A percentile compares a stretch with the other conserved stretches of the same genome.
Conservation (phyloP, 306 rosid species). For the Lupinus albus region DNA sequence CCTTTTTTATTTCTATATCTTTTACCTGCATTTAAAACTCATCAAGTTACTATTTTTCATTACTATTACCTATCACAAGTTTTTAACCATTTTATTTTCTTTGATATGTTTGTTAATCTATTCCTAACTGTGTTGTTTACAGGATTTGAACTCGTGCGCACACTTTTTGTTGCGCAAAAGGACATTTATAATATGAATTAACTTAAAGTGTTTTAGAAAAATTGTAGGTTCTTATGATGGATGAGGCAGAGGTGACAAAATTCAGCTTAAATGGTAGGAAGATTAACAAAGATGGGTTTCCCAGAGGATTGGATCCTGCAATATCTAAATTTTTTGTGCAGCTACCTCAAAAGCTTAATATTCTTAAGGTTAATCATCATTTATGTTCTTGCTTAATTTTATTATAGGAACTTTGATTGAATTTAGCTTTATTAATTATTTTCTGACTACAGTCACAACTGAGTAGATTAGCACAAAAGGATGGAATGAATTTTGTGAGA, state of each 20-base stretch:
- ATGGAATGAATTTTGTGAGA: slow-evolving; percentile 42
- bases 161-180: too few species aligned
- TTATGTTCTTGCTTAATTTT: slow-evolving; percentile 17
- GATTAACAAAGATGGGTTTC: slow-evolving; percentile 49
- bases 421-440: not conserved
- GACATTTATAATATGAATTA: not conserved
- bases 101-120: too few species aligned
- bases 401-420: slow-evolving; percentile 16
- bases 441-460: slow-evolving; percentile 63
- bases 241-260: slow-evolving; percentile 52
- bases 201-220: slow-evolving; percentile 24
- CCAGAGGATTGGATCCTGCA: slow-evolving; percentile 50
- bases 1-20: too few species aligned
- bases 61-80: too few species aligned
- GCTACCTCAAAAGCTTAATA: slow-evolving; percentile 66
- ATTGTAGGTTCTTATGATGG: slow-evolving; percentile 56
- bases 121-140: too few species aligned
- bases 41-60: too few species aligned
- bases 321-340: slow-evolving; percentile 65
- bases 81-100: too few species aligned
- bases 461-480: slow-evolving; percentile 58
- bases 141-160: too few species aligned
- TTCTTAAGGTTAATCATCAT: slow-evolving; percentile 60
- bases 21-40: too few species aligned
- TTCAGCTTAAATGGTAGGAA: slow-evolving; percentile 46